These are phyloP conservation scores for Dipodascopsis tothii DNA, from an alignment of 805 yeast genomes.

Conservation along the genomic window DNA sequence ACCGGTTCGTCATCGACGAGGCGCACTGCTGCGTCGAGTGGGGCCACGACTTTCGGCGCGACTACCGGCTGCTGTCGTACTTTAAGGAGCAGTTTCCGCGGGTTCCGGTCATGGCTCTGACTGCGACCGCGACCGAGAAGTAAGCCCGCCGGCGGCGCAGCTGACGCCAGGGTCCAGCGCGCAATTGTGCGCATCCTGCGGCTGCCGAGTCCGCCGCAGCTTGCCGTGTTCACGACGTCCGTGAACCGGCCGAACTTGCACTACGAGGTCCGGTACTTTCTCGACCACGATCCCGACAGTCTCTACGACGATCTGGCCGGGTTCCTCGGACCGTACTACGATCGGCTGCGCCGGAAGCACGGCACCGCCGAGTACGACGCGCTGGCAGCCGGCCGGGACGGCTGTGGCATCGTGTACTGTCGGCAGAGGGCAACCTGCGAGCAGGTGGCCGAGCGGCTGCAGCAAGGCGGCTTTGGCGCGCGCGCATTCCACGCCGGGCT, in stretches of 20 bases:
- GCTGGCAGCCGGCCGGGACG: constrained; percentile 28
- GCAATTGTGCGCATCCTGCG: background rate
- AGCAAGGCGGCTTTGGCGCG: constrained; percentile 48
- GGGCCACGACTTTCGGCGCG: constrained; percentile 98
- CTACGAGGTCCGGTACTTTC: background rate
- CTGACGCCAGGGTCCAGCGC: background rate
- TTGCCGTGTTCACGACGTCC: background rate
- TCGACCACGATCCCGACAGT: background rate
- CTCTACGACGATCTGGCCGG: background rate
- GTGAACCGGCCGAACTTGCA: background rate
- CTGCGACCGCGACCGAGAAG: constrained; percentile 68
- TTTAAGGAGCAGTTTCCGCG: constrained; percentile 66
- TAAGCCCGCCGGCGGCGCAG: background rate
- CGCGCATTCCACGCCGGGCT: constrained; percentile 87
- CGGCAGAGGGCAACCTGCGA: constrained; percentile 85
- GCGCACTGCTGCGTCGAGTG: constrained; percentile 97
- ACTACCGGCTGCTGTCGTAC: constrained; percentile 68
- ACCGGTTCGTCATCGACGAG: constrained; percentile 66
- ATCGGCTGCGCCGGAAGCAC: background rate
- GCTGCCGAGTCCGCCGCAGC: background rate
- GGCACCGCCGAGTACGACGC: background rate
- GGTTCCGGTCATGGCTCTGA: constrained; percentile 87
- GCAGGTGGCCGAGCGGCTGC: constrained; percentile 55
- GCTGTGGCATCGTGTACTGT: constrained; percentile 85
- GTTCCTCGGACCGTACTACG: background rate